Evolutionary conservation across 2,329 filamentous ascomycete species (phyloP), one percentile per base, ranked within the genome.

Genomic region (Teratosphaeria nubilosa): DNA sequence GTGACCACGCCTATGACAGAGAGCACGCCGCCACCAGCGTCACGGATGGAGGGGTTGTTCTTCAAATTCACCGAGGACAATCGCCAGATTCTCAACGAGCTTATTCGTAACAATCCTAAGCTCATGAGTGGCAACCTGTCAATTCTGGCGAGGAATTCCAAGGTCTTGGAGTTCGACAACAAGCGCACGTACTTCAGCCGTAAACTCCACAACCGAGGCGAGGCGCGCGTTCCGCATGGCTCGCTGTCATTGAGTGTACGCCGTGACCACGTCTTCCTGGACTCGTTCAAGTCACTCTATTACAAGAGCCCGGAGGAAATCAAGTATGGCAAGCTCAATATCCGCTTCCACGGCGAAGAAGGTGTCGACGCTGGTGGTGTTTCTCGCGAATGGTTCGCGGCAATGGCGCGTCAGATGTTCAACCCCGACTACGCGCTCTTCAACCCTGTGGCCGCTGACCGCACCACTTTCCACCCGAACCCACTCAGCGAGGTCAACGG

Each of bases 181-280:
- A 99, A 99, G 79, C 91, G 94, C 68, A 97, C 95, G 76, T 99
- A 95, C 80, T 99, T 99, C 80, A 96, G 86, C 71, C 88, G 94
- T 61, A 91, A 90, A 68, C 86, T 99, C 11, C 94, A 99, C 73
- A 83, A 83, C 52, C 84, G 88, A 55, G 82, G 82, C 56, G 86
- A 90, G 67, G 82, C 81, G 60, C 86, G 91, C 51, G 84, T 88
- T 56, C 80, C 86, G 7, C 84, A 89, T 65, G 51, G 51, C 25
- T 87, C 90, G 51, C 79, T 99, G 55, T 91, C 96, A 73, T 83
- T 99, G 53, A 87, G 86, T 59, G 89, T 99, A 59, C 89, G 95
- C 59, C 88, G 94, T 69, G 90, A 96, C 59, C 88, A 95, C 66
- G 91, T 99, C 55, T 99, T 99, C 86, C 84, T 96, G 64, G 94